phyloP scores from a whole-genome alignment of 345 rosid species.

The Aquilaria sinensis region DNA sequence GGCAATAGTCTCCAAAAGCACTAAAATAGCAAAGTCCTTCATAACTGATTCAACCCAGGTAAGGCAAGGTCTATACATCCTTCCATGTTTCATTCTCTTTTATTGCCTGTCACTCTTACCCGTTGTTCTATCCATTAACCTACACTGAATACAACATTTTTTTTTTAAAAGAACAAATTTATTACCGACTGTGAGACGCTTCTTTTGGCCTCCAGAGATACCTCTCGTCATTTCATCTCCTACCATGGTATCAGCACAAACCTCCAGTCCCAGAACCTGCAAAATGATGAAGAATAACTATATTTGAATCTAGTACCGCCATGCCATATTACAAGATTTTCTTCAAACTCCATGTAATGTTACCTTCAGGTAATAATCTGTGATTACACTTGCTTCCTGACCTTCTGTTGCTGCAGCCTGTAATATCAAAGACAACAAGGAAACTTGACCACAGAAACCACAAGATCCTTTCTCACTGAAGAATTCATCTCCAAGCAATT shows the following conservation, averaged over 20 bases:
- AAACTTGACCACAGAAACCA: neutral
- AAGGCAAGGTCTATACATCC: too few relatives aligned
- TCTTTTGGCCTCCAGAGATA: constrained; percentile 75
- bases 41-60: neutral
- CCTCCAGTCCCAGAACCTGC: constrained; percentile 64
- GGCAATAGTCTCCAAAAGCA: too few relatives aligned
- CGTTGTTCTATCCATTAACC: too few relatives aligned
- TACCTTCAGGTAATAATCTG: constrained; percentile 60
- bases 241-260: constrained; percentile 62
- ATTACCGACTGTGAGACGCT: constrained; percentile 69
- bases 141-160: too few relatives aligned
- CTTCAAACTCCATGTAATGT: neutral
- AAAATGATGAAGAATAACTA: neutral
- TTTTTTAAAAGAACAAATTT: neutral
- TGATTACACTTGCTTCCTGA: constrained; percentile 41
- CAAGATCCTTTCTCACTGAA: too few relatives aligned
- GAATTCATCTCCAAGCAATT: too few relatives aligned
- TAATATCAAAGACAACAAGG: neutral
- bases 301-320: too few relatives aligned
- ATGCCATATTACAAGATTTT: neutral
- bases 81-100: too few relatives aligned
- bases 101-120: too few relatives aligned
- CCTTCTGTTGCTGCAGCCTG: constrained; percentile 50
- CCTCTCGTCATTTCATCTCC: constrained; percentile 72
- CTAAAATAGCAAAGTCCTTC: neutral